Base-by-base conservation (phyloP, 805 yeast genomes). In the Candida verbasci region DNA sequence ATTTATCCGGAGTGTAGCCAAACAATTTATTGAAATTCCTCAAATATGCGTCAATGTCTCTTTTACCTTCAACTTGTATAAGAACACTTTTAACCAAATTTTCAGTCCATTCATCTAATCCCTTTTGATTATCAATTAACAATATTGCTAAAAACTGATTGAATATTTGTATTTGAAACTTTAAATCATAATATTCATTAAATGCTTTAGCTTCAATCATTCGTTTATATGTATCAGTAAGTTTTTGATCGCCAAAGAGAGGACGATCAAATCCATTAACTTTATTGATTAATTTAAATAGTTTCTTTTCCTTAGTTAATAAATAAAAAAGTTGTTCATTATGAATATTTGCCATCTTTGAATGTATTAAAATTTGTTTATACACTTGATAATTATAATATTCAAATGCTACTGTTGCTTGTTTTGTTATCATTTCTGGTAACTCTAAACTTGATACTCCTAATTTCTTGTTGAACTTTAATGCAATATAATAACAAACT, bases 111-210 rank as follows among this genome's bases (percentile, higher is more conserved):
- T 12, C 28, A 18, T 46, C 47, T 15, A 43, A 41, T n/a, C 21
- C 21, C 6, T 24, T 24, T 9, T 38, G 27, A 33, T 33, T 20
- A 25, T 33, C 30, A 25, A 33, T 33, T 17, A 24, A 17, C 11
- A 17, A 18, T 10, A 33, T 33, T 4, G 36, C 36, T 11, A 33
- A 25, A 35, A 43, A 50, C 37, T 54, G 59, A 28, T 39, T 45
- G 37, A 51, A 54, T 7, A 45, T 25, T 33, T 48, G 52, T 23
- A 24, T 24, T 16, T 40, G 25, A 11, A 6, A 20, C 10, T 18
- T 39, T 28, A 29, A 40, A 31, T 31, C 45, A 45, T 11, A 43
- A 31, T 20, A 48, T 20, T 18, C 34, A 24, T 28, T 23, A 36
- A 28, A 27, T 43, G 25, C 15, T 31, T 41, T 33, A 42, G 49